A percentile compares a stretch with the other conserved stretches of the same genome.
Conservation (phyloP, 306 rosid species). For the Geum urbanum region DNA sequence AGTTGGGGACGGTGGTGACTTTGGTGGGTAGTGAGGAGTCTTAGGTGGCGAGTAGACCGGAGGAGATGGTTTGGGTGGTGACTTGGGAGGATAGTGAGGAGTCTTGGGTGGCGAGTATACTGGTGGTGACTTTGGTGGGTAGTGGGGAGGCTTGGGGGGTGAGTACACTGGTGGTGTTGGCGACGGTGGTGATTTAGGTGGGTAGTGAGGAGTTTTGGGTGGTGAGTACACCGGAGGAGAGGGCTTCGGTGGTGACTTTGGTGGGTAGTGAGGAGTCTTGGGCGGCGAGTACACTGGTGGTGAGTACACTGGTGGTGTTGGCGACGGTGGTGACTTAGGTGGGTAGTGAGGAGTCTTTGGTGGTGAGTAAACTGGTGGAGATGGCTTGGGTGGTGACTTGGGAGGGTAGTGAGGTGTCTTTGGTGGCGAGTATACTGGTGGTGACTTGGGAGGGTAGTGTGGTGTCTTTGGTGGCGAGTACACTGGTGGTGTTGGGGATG, state of each 20-base stretch:
- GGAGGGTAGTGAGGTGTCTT: constrained; percentile 4
- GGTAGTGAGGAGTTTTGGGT: neutral
- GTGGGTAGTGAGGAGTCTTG: neutral
- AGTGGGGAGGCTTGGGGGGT: constrained; percentile 1
- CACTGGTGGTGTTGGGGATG: constrained; percentile 6
- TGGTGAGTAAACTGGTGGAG: constrained; percentile 8
- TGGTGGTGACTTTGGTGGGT: constrained; percentile 22
- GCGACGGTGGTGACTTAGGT: constrained; percentile 27
- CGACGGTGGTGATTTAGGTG: constrained; percentile 18
- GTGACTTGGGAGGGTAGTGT: constrained; percentile 16
- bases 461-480: constrained; percentile 6
- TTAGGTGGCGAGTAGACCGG: neutral
- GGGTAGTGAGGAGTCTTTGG: constrained; percentile 3
- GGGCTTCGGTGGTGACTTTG: constrained; percentile 22
- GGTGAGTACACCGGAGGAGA: constrained; percentile 1
- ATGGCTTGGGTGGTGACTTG: constrained; percentile 17
- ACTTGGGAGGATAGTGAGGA: constrained; percentile 20
- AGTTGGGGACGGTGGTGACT: constrained; percentile 24
- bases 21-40: neutral
- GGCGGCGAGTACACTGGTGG: neutral
- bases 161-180: constrained; percentile 3
- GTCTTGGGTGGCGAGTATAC: constrained; percentile 1
- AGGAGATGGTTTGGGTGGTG: constrained; percentile 22
- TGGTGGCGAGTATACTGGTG: constrained; percentile 8
- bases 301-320: neutral